Evolutionary conservation across 164 flowering plant genomes (phyloP), one percentile per base, ranked within the genome.

Genomic region (Nymphaea colorata): DNA sequence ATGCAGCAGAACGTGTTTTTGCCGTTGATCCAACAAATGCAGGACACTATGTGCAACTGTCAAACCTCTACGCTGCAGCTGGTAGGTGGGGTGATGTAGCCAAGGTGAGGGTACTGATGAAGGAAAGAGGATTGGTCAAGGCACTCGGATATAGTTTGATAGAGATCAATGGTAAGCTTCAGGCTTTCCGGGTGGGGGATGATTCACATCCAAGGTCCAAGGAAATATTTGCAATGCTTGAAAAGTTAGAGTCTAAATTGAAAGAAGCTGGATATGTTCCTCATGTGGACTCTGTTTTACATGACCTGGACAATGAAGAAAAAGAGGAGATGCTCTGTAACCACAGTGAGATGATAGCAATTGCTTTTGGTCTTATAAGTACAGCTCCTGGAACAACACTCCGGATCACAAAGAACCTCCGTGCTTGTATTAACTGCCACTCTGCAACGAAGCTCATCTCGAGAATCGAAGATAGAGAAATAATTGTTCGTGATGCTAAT

Each of bases 321-420:
- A 89, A 86, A 76, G 88, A 77, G 73, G 81, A 85, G 79, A 67
- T 67, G 3, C 62, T 87, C 42, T 75, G 77, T 67, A 81, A 85
- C 68, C 97, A 91, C 42, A 89, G 96, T 68, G 96, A 91, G 83
- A 91, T 87, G 71, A 75, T 91, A 42, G 98, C 96, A 4, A 88
- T 91, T 66, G 96, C 84, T 12, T 87, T 82, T 77, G 94, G 89
- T 61, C 72, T 91, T 65, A 81, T 91, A 81, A 89, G 78, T 64
- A 79, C 91, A 25, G 72, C 71, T 64, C 85, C 88, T 73, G 90
- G 94, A 36, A 67, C 83, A 14, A 80, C 75, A 15, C 79, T 91
- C 66, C 87, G 83, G 18, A 77, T 89, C 62, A 80, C 83, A 61
- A 91, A 89, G 80, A 91, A 86, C 72, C 85, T 88, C 42, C 77